Conservation (phyloP, 305 asterid species). For the Fraxinus platypoda region DNA sequence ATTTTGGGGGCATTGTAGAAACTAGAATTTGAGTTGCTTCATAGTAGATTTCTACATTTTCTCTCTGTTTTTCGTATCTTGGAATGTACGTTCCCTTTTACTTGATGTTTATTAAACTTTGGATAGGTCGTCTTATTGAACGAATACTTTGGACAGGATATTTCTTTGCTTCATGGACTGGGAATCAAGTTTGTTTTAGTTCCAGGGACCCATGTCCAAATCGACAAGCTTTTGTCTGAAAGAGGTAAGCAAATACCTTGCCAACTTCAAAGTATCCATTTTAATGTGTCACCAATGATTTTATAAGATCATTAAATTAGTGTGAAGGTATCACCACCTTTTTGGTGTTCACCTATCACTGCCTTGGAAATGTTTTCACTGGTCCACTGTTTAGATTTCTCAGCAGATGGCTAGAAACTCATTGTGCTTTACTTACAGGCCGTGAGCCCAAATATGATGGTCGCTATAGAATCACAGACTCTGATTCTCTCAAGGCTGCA, state of each 20-base stretch:
- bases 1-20: background rate
- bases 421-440: constrained; percentile 31
- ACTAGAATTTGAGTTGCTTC: background rate
- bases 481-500: constrained; percentile 86
- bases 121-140: background rate
- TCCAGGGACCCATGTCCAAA: constrained; percentile 93
- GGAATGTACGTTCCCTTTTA: background rate
- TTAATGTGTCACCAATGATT: background rate
- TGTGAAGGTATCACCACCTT: background rate
- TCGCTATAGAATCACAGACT: constrained; percentile 57
- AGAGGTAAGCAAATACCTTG: constrained; percentile 46
- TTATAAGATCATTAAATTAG: background rate
- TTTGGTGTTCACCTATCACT: background rate
- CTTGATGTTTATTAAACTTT: background rate
- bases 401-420: background rate
- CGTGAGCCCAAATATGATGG: constrained; percentile 51
- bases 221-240: constrained; percentile 70
- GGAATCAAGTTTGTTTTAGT: constrained; percentile 96
- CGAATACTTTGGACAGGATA: constrained; percentile 53
- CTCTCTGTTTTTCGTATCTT: background rate
- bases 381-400: background rate
- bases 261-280: background rate
- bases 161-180: constrained; percentile 87
- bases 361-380: background rate
- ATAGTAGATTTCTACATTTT: background rate